Evolutionary conservation across 2,329 filamentous ascomycete genomes (phyloP), one percentile per base, ranked within the genome.

Genomic region (Microdochium trichocladiopsis): DNA sequence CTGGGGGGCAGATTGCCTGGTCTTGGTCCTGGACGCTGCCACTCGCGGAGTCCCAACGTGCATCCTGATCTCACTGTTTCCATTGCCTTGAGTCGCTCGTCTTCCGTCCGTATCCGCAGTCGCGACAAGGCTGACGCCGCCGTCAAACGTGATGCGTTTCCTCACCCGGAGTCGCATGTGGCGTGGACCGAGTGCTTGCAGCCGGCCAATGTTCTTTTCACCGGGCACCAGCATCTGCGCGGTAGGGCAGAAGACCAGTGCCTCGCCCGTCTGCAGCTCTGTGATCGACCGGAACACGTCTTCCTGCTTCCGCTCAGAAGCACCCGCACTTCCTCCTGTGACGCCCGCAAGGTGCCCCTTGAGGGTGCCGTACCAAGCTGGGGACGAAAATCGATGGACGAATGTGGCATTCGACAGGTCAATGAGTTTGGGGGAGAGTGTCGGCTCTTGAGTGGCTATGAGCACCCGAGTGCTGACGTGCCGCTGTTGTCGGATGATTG

Each of bases 381-480:
- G 86, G 0, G 79, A 84, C 0, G 75, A 82, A 64, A 92, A 92
- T 0, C 84, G 77, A 61, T 92, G 87, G 0, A 91, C 82, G n/a
- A 91, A 74, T 0, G 82, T 87, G 16, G 88, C 70, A 1, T 81
- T 84, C 63, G 84, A 90, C 0, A 93, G 71, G 51, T 90, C 86
- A 0, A 93, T 74, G 0, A 94, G 74, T 14, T 77, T 75, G 0
- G 83, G 80, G 0, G 84, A 85, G 3, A 92, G 75, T 0, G 86
- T 89, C 0, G 88, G 88, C 59, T 93, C 88, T 61, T 94, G 87
- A 0, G 88, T 93, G 0, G 87, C 84, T 28, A 92, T 84, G 45
- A 93, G 63, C 4, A 91, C 73, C 1, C 88, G 77, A 0, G 79
- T 75, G 1, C 77, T 87, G 1, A 83, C 67, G 61, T 93, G 88